Percentiles rank a stretch among this genome's conserved stretches.
phyloP scores from a whole-genome alignment of 2,329 filamentous ascomycete species.

The Ascomycota sp. region DNA sequence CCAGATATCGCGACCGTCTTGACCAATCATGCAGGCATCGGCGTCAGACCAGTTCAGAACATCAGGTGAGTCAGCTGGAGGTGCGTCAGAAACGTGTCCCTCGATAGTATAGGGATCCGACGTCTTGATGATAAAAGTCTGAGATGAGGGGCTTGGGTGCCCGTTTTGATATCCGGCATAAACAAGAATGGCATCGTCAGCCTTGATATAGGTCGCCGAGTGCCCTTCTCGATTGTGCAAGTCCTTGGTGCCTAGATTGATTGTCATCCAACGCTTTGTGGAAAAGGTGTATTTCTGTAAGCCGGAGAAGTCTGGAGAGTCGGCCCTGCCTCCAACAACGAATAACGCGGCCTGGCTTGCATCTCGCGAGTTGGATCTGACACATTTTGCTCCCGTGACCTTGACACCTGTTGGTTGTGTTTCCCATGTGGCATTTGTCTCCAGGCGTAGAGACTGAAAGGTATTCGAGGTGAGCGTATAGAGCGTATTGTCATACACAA shows the following conservation, averaged over 20 bases:
- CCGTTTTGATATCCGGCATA: conserved; percentile 58
- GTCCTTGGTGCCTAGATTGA: conserved; percentile 23
- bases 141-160: conserved; percentile 34
- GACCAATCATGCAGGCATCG: conserved; percentile 43
- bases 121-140: conserved; percentile 57
- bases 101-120: conserved; percentile 41
- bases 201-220: conserved; percentile 52
- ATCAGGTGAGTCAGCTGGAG: conserved; percentile 46
- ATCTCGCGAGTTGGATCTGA: conserved; percentile 44
- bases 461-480: conserved; percentile 62
- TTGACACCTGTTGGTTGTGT: conserved; percentile 41
- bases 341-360: conserved; percentile 45
- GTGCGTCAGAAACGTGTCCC: conserved; percentile 36
- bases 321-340: conserved; percentile 53
- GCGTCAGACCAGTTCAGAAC: conserved; percentile 54
- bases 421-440: conserved; percentile 52
- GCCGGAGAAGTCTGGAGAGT: conserved; percentile 41
- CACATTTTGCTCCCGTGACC: conserved; percentile 59
- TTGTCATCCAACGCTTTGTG: conserved; percentile 29
- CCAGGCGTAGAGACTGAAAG: conserved; percentile 54
- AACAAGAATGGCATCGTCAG: conserved; percentile 51
- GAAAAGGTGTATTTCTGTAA: conserved; percentile 47
- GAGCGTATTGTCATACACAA: conserved; percentile 60
- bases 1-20: conserved; percentile 43
- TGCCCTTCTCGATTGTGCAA: conserved; percentile 56